Conservation (phyloP, 768 basidiomycete species). For the Xerocomus brunneocitrinus region DNA sequence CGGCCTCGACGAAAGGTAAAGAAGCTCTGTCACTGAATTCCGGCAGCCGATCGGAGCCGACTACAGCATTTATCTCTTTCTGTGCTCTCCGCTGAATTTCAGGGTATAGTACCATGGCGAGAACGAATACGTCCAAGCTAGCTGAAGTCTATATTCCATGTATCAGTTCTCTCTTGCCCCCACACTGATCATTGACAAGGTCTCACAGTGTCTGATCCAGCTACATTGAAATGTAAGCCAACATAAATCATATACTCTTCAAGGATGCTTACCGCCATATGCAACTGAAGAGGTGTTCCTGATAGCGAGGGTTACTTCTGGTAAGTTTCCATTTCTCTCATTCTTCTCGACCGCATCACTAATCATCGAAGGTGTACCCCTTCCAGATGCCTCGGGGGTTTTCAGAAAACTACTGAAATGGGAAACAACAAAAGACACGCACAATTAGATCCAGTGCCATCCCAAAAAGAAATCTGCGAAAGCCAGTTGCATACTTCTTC, state of each 20-base stretch:
- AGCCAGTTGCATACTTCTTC: conserved; percentile 14
- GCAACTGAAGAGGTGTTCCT: conserved; percentile 20
- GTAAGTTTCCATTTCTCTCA: conserved; percentile 11
- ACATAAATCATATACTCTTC: background rate
- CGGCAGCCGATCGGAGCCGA: conserved; percentile 20
- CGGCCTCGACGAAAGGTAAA: conserved; percentile 25
- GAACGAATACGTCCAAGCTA: conserved; percentile 21
- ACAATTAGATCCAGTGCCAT: conserved; percentile 24
- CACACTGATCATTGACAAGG: background rate
- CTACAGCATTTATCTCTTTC: conserved; percentile 20
- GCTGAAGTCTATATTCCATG: conserved; percentile 15
- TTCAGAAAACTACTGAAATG: background rate
- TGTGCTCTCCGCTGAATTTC: conserved; percentile 22
- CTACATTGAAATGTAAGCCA: conserved; percentile 11
- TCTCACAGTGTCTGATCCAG: conserved; percentile 26
- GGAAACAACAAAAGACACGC: background rate
- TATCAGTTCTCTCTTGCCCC: background rate
- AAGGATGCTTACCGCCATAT: conserved; percentile 17
- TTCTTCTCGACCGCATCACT: conserved; percentile 18
- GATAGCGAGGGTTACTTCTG: conserved; percentile 20
- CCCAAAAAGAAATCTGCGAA: conserved; percentile 18
- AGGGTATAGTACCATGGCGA: conserved; percentile 28
- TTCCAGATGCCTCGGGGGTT: conserved; percentile 14
- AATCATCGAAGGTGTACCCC: conserved; percentile 18
- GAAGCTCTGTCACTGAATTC: conserved; percentile 19